A percentile compares a stretch with the other conserved stretches of the same genome.
Conservation (phyloP, 805 yeast species). For the Metschnikowia borealis region DNA sequence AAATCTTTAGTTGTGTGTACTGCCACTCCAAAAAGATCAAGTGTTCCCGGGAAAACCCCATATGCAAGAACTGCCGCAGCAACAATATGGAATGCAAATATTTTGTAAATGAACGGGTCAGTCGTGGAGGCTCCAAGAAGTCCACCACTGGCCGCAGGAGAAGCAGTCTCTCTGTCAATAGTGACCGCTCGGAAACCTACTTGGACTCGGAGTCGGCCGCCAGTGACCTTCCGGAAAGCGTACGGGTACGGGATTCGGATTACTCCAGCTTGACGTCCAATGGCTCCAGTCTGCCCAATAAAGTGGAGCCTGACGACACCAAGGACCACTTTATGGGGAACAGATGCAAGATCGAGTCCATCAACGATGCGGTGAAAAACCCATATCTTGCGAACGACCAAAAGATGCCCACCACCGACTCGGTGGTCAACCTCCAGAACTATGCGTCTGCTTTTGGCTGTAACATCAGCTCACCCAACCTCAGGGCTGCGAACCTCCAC, state of each 20-base stretch:
- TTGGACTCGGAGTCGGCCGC: conserved; percentile 1
- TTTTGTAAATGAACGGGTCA: conserved; percentile 54
- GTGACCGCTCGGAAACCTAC: conserved; percentile 1
- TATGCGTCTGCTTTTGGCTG: neutral
- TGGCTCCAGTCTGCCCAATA: conserved; percentile 3
- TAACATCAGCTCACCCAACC: conserved; percentile 1
- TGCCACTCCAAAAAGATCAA: conserved; percentile 61
- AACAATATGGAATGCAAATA: conserved; percentile 48
- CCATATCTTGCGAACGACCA: neutral
- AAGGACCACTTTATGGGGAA: neutral
- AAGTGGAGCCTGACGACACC: neutral
- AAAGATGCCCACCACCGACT: neutral
- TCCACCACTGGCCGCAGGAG: neutral
- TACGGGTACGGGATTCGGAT: neutral
- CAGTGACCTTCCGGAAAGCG: neutral
- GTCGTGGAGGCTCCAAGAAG: conserved; percentile 33
- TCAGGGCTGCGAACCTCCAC: neutral
- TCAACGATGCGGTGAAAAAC: neutral
- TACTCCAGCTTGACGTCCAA: neutral
- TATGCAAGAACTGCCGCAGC: conserved; percentile 52
- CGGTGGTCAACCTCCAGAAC: neutral
- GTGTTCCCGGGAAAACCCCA: conserved; percentile 57
- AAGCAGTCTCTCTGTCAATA: neutral
- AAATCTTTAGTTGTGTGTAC: conserved; percentile 52
- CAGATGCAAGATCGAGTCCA: neutral